Evolutionary conservation across 192 early-diverging fungal species (phyloP), one percentile per base, ranked within the genome.

Genomic region (Coemansia umbellata): DNA sequence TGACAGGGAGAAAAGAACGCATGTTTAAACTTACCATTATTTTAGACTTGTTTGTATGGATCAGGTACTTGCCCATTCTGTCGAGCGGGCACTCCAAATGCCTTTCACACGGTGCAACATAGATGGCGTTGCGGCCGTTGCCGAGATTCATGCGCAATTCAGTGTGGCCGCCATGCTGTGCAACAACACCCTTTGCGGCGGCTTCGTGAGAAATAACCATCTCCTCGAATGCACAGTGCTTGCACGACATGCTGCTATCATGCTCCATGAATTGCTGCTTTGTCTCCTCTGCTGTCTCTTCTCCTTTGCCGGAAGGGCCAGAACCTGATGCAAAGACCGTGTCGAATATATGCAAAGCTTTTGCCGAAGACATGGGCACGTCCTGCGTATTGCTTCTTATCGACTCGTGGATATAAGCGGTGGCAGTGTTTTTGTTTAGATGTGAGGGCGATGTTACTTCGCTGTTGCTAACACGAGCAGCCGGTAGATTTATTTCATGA

Each of bases 101-200:
- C 22, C 48, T 50, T 60, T 77, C 74, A 50, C 62, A 77, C 23
- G 74, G 74, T 13, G 74, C 74, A 30, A 77, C 74, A 37, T 77
- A 77, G 11, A 77, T 63, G 7, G 57, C 67, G 42, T 77, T 77
- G 44, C 67, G 61, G 8, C 74, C 74, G 23, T 48, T 57, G 24
- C 74, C 74, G 40, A 77, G 50, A 28, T 77, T 77, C 63, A 70
- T 66, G 55, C 63, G 66, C 54, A 77, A 48, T 58, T 62, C 74
- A n/a, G 54, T 48, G 23, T 48, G 40, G 53, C 52, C 37, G 33
- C 51, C 57, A 54, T 60, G 58, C 58, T 19, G 23, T 8, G 24
- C 41, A 40, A 36, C 47, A 18, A 53, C 21, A 18, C 55, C 56
- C 39, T 37, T 57, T 23, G 58, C 63, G 19, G 53, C 60, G 10